phyloP scores from a whole-genome alignment of 1,284 basidiomycete genomes.

The Ganoderma resinaceum region DNA sequence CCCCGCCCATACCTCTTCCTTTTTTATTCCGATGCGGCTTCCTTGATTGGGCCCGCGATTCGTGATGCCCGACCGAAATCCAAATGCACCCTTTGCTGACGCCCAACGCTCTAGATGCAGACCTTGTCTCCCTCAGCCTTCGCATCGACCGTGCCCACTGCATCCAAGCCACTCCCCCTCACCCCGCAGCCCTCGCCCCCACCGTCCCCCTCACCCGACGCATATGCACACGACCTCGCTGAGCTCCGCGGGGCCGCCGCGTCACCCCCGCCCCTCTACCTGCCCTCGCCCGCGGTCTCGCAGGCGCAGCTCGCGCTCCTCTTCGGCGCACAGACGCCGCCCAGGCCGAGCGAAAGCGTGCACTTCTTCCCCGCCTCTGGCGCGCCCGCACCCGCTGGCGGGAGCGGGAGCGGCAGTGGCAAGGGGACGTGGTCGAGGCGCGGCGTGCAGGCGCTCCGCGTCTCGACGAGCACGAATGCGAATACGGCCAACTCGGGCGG shows the following conservation, averaged over 20 bases:
- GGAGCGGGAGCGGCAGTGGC: not conserved
- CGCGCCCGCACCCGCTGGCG: not conserved
- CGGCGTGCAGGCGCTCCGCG: constrained; percentile 12
- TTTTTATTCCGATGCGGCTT: not conserved
- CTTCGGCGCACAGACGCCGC: constrained; percentile 12
- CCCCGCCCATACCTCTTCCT: not conserved
- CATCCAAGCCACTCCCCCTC: constrained; percentile 22
- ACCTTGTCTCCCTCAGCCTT: constrained; percentile 1
- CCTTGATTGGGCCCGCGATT: not conserved
- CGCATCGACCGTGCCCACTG: not conserved
- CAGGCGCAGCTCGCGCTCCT: constrained; percentile 29
- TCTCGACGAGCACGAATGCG: constrained; percentile 9
- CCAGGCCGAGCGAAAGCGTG: constrained; percentile 20
- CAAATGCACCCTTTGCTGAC: not conserved
- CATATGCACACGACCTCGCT: not conserved
- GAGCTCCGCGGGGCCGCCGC: constrained; percentile 9
- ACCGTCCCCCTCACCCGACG: not conserved
- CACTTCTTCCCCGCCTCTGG: constrained; percentile 22
- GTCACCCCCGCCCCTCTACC: constrained; percentile 22
- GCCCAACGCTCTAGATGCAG: not conserved
- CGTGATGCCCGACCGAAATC: not conserved
- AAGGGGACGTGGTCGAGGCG: not conserved
- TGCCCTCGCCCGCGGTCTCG: constrained; percentile 22
- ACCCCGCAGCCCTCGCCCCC: constrained; percentile 2
- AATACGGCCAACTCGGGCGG: not conserved